Evolutionary conservation across 371 early-diverging fungal genomes (phyloP).

Genomic region (Capniomyces stellatus): DNA sequence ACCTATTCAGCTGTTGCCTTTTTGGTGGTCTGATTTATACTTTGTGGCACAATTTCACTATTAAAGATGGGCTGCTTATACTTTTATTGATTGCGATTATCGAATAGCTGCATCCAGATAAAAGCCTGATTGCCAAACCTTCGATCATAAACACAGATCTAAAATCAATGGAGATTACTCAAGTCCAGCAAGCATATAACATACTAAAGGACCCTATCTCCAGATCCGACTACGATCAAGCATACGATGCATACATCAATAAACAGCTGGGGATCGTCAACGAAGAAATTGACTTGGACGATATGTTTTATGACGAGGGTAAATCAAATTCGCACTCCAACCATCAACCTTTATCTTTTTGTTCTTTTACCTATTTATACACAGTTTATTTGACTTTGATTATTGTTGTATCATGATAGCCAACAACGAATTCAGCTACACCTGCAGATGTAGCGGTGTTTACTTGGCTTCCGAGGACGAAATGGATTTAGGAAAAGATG

Average conservation of each 20-base stretch:
- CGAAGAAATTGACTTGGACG: background rate
- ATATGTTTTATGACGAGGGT: background rate
- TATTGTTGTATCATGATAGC: background rate
- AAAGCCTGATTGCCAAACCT: too few species aligned
- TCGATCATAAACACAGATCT: too few species aligned
- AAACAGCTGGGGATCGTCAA: background rate
- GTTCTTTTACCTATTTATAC: too few species aligned
- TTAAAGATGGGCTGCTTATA: too few species aligned
- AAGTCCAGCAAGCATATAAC: background rate
- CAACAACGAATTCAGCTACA: background rate
- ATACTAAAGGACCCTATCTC: background rate
- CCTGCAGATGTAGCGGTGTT: background rate
- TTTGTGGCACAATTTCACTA: too few species aligned
- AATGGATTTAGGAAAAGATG: background rate
- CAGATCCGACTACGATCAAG: background rate
- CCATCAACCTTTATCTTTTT: too few species aligned
- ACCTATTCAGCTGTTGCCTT: too few species aligned
- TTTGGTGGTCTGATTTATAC: too few species aligned
- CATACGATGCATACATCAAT: background rate
- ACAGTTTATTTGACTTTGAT: too few species aligned
- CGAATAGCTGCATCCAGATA: too few species aligned
- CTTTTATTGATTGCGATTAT: too few species aligned
- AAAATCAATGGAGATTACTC: too few species aligned
- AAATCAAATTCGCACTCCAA: background rate
- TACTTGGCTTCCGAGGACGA: background rate